Evolutionary conservation across 2,329 filamentous ascomycete species (phyloP).

Genomic region (Beauveria rudraprayagi): DNA sequence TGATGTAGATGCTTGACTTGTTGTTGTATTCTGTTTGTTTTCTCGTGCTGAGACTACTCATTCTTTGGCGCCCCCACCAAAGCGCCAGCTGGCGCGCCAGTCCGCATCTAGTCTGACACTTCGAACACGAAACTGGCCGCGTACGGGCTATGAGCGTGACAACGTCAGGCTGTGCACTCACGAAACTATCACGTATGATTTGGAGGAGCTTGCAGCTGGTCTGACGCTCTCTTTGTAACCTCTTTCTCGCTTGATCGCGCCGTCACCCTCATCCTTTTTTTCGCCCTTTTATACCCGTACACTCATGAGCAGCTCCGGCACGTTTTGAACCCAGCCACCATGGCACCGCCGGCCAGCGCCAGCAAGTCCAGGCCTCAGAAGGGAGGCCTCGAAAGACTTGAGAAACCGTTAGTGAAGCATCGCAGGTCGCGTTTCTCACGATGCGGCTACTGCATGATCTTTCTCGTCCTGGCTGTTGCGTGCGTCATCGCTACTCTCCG

Average conservation of each 20-base stretch:
- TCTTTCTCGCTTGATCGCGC: not conserved
- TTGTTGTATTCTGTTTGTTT: not conserved
- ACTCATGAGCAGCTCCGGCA: not conserved
- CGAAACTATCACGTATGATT: not conserved
- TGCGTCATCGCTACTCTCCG: conserved; percentile 12
- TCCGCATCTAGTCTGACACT: not conserved
- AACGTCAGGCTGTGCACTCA: not conserved
- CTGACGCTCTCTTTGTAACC: not conserved
- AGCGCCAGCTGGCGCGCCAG: not conserved
- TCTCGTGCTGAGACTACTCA: not conserved
- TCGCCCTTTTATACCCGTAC: not conserved
- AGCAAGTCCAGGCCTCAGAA: not conserved
- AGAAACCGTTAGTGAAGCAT: not conserved
- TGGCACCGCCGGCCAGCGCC: not conserved
- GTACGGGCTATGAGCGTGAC: not conserved
- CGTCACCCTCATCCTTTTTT: not conserved
- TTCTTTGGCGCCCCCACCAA: not conserved
- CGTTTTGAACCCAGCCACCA: not conserved
- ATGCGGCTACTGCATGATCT: conserved; percentile 4
- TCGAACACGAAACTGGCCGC: not conserved
- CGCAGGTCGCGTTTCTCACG: not conserved
- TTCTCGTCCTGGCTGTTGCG: conserved; percentile 2
- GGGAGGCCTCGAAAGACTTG: not conserved
- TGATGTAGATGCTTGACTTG: not conserved
- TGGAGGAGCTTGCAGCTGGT: not conserved